phyloP scores from a whole-genome alignment of 1,284 basidiomycete genomes.

The Malassezia sympodialis region DNA sequence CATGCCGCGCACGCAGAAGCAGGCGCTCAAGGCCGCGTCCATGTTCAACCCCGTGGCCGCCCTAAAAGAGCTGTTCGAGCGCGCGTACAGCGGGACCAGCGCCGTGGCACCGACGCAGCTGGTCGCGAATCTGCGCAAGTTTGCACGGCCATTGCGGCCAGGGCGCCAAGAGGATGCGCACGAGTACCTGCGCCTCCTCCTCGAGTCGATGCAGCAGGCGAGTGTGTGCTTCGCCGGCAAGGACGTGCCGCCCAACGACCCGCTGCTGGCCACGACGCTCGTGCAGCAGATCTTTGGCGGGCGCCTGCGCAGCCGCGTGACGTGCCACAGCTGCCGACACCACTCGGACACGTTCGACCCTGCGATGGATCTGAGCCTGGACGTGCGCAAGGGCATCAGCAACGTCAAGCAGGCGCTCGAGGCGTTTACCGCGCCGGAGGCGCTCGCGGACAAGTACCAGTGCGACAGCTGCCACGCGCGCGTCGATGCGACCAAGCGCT shows the following conservation, averaged over 20 bases:
- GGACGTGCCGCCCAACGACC: conserved; percentile 52
- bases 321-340: conserved; percentile 70
- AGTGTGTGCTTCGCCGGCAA: conserved; percentile 64
- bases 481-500: conserved; percentile 75
- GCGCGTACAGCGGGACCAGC: conserved; percentile 20
- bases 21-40: conserved; percentile 51
- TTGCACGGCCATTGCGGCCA: conserved; percentile 78
- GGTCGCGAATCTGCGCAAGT: conserved; percentile 52
- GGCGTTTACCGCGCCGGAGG: conserved; percentile 72
- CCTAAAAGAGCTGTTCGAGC: conserved; percentile 59
- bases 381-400: conserved; percentile 53
- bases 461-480: conserved; percentile 90
- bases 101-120: conserved; percentile 28
- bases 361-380: conserved; percentile 68
- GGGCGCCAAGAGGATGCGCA: conserved; percentile 97
- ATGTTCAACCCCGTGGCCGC: conserved; percentile 31
- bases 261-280: conserved; percentile 79
- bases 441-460: conserved; percentile 86
- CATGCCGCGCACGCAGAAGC: conserved; percentile 21
- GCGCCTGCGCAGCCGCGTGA: conserved; percentile 77
- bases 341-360: conserved; percentile 95
- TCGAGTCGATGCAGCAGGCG: conserved; percentile 80
- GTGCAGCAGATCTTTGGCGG: conserved; percentile 92
- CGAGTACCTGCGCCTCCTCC: conserved; percentile 88
- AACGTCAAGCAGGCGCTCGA: conserved; percentile 66